These are phyloP conservation scores for Leishmania martiniquensis DNA, from an alignment of 208 protist species.

Conservation along the genomic window DNA sequence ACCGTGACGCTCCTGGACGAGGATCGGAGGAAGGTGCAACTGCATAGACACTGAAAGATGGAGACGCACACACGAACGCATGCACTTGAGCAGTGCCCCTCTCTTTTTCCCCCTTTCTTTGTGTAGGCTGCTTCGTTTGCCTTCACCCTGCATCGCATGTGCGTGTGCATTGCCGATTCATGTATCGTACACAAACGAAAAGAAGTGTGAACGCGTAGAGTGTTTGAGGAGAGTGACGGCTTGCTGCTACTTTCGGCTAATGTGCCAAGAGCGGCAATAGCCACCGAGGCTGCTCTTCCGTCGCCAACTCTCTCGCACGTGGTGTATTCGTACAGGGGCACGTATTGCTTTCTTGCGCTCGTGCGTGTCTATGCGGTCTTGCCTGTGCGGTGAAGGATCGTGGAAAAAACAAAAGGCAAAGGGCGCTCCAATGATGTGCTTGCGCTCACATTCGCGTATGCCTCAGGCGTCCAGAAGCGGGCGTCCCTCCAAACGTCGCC, in stretches of 20 bases:
- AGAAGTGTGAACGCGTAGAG: background rate
- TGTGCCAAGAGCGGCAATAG: background rate
- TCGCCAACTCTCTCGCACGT: background rate
- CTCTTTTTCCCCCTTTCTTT: no score
- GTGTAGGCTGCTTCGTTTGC: background rate
- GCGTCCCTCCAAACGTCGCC: background rate
- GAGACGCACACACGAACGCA: background rate
- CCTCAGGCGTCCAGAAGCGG: background rate
- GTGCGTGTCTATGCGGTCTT: background rate
- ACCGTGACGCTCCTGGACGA: background rate
- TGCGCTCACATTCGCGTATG: background rate
- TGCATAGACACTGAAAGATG: background rate
- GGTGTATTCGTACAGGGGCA: background rate
- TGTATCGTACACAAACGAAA: background rate
- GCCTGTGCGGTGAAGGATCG: background rate
- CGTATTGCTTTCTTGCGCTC: background rate
- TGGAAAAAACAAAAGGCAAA: background rate
- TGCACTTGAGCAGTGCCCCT: no score
- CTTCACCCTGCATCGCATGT: background rate
- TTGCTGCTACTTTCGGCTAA: background rate
- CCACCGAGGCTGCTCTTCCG: background rate
- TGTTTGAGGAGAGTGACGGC: background rate
- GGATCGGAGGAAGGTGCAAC: background rate
- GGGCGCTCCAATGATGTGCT: background rate
- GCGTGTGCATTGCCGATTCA: background rate